phyloP scores from a whole-genome alignment of 2,329 filamentous ascomycete genomes.

The Juglanconis oblonga region DNA sequence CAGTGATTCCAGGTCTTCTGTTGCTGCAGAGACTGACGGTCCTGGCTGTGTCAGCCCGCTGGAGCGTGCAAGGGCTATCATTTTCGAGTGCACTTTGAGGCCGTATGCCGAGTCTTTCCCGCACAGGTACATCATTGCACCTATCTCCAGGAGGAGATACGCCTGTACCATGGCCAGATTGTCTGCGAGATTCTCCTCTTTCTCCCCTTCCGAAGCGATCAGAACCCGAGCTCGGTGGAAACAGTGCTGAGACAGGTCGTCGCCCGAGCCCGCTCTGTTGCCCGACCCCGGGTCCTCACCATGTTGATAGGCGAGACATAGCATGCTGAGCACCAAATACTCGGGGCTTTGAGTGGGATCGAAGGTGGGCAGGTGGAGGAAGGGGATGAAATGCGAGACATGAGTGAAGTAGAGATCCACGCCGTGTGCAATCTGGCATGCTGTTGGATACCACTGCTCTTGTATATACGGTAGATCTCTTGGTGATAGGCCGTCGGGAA shows the following conservation, averaged over 20 bases:
- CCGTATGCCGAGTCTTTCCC: conserved; percentile 32
- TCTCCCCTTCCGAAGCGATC: conserved; percentile 23
- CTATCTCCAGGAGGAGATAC: conserved; percentile 38
- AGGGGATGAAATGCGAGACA: conserved; percentile 35
- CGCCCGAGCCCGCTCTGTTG: conserved; percentile 25
- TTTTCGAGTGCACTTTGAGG: conserved; percentile 36
- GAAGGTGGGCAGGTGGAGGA: conserved; percentile 36
- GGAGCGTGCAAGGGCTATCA: conserved; percentile 36
- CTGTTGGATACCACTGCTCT: conserved; percentile 30
- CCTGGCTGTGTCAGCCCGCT: conserved; percentile 33
- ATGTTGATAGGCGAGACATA: conserved; percentile 37
- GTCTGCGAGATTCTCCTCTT: conserved; percentile 20
- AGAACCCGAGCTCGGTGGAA: conserved; percentile 30
- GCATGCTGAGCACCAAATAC: conserved; percentile 32
- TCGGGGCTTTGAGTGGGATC: conserved; percentile 23
- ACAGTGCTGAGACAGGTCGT: conserved; percentile 29
- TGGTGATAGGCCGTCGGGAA: conserved; percentile 18
- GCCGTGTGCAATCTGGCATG: conserved; percentile 29
- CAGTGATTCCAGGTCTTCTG: conserved; percentile 33
- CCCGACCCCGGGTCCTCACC: conserved; percentile 33
- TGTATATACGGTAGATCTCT: conserved; percentile 20
- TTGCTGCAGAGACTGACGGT: conserved; percentile 12
- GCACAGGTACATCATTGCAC: conserved; percentile 41
- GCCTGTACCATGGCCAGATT: conserved; percentile 33
- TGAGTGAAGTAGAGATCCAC: conserved; percentile 34